A percentile compares a stretch with the other conserved stretches of the same genome.
Evolutionary conservation across 106 monocot genomes (phyloP).

Genomic region (Cymbidium sinense): DNA sequence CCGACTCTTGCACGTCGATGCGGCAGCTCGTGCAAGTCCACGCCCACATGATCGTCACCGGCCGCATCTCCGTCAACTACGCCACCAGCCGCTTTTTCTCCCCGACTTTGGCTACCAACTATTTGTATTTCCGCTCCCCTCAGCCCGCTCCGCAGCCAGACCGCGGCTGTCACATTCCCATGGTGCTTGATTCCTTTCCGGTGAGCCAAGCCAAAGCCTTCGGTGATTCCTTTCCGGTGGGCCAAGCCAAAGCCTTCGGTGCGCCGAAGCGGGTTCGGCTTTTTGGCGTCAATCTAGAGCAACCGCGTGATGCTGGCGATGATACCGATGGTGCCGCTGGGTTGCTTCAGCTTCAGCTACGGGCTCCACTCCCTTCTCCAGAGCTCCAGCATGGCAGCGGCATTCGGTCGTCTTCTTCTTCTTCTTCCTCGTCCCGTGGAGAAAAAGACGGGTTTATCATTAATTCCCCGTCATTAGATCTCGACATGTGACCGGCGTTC

Average conservation of each 20-base stretch:
- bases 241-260: too few relatives aligned
- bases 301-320: not conserved
- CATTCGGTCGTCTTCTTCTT: not conserved
- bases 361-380: not conserved
- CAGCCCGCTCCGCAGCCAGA: not conserved
- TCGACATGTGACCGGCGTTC: not conserved
- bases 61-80: not conserved
- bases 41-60: too few relatives aligned
- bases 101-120: too few relatives aligned
- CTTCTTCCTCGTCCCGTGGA: not conserved
- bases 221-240: constrained; percentile 5
- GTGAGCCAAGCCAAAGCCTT: too few relatives aligned
- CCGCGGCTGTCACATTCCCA: not conserved
- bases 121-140: too few relatives aligned
- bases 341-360: not conserved
- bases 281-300: constrained; percentile 8
- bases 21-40: too few relatives aligned
- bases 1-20: too few relatives aligned
- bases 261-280: constrained; percentile 4
- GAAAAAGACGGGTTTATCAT: too few relatives aligned
- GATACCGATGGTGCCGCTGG: not conserved
- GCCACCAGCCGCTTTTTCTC: not conserved
- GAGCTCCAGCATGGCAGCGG: not conserved
- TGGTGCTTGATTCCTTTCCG: too few relatives aligned
- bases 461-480: too few relatives aligned